Percentiles rank a stretch among this genome's conserved stretches.
Evolutionary conservation across 805 yeast genomes (phyloP).

Genomic region (Saccharomyces paradoxus): DNA sequence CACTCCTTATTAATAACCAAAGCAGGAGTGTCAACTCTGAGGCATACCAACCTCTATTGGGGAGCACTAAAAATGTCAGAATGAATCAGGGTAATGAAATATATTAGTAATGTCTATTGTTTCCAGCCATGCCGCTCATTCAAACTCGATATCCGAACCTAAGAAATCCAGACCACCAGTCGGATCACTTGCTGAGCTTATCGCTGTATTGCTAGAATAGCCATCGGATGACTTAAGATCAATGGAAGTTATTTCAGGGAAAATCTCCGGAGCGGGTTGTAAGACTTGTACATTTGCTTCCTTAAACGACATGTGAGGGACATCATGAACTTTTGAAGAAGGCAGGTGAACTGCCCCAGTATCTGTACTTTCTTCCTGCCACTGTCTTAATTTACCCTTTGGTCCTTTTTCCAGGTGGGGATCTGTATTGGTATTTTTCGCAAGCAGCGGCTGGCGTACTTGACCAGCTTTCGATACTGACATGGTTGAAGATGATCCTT

Average conservation of each 20-base stretch:
- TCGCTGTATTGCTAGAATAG: background rate
- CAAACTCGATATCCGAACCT: conserved; percentile 23
- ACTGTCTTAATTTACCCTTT: background rate
- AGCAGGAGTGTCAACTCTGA: background rate
- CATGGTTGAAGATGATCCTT: background rate
- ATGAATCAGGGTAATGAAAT: background rate
- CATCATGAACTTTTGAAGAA: background rate
- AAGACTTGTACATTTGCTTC: background rate
- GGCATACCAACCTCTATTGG: background rate
- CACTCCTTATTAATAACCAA: background rate
- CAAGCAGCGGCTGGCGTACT: background rate
- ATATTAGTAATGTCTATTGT: background rate
- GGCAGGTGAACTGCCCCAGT: background rate
- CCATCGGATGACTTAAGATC: background rate
- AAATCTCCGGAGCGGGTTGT: background rate
- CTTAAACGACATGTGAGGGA: background rate
- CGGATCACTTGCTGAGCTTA: background rate
- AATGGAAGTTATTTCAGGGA: background rate
- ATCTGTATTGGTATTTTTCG: background rate
- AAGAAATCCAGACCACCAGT: conserved; percentile 6
- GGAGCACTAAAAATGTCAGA: background rate
- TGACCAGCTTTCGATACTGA: background rate
- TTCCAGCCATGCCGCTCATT: background rate
- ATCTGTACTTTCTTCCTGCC: background rate
- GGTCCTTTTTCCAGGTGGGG: background rate